Percentiles rank a stretch among this genome's conserved stretches.
These are phyloP conservation scores for Sclerotinia borealis DNA, from an alignment of 2,329 filamentous ascomycete species.

Conservation along the genomic window DNA sequence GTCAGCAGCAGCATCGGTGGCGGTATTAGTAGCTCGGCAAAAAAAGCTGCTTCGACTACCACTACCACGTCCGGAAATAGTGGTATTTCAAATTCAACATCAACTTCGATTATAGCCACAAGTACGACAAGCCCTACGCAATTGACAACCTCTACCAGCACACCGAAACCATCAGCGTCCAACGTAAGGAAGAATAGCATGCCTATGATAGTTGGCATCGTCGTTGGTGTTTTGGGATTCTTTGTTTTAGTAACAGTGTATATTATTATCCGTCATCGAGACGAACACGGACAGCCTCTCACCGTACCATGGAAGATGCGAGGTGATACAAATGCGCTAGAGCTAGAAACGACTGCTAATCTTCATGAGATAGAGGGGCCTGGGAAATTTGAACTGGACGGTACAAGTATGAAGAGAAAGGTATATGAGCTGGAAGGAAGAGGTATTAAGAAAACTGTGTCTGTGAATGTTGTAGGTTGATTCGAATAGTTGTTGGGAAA, in stretches of 20 bases:
- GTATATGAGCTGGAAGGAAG: neutral
- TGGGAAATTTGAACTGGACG: constrained; percentile 8
- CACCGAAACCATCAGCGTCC: neutral
- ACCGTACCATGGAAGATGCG: neutral
- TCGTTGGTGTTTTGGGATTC: neutral
- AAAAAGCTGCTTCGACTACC: neutral
- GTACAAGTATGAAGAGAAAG: neutral
- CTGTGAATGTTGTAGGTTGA: neutral
- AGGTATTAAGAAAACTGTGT: neutral
- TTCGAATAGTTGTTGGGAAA: too few species aligned
- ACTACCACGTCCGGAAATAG: neutral
- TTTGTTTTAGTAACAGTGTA: neutral
- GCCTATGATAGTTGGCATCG: neutral
- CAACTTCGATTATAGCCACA: neutral
- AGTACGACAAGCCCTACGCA: neutral
- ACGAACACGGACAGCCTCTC: neutral
- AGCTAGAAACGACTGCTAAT: constrained; percentile 3
- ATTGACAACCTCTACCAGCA: neutral
- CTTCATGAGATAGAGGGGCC: constrained; percentile 1
- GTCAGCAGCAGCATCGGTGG: neutral
- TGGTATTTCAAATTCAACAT: neutral
- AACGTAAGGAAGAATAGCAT: neutral
- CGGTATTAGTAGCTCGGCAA: neutral
- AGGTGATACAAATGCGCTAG: neutral
- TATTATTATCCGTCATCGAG: neutral